Base-by-base conservation (phyloP, 345 rosid genomes). In the Arabidopsis suecica region DNA sequence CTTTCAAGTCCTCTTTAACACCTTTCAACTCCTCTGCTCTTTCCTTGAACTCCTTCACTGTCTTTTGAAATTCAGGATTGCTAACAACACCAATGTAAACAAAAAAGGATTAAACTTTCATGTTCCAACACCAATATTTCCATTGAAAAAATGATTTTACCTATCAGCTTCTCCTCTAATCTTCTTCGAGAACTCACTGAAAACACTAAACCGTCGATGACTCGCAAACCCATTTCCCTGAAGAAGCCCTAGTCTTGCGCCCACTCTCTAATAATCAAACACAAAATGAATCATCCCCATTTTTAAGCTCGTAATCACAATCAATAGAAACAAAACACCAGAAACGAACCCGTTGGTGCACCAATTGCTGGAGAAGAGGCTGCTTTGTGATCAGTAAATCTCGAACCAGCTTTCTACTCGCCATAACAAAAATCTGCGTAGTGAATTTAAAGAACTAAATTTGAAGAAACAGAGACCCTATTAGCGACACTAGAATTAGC, bases 1-100 rank as follows among this genome's bases (percentile, higher is more conserved):
- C 84, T 86, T 85, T 90, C 68, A 91, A 80, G 14, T 84, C 91
- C 14, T 91, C 92, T 81, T 84, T 89, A 20, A 81, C 89, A 69
- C 80, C 92, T 80, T 89, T 84, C 37, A 92, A 72, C 70, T 84
- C 96, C 42, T 86, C 83, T 11, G 96, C 84, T 78, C 84, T 91
- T 56, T 86, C 97, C 82, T 88, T 89, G 16, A 91, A 82, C 78
- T 89, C 89, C 82, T 92, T 91, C 20, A 88, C 91, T 1, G 99
- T 83, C 72, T 83, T 78, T 66, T 89, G 80, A 65, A 92, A 92
- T 54, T 92, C 97, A 51, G 87, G 86, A 79, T 89, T 88, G 63
- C 99, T 95, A 76, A 76, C 74, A 70, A 58, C 48, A 69, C 60
- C 33, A 48, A 56, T 22, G 13, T 16, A 18, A 59, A 34, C 13